Evolutionary conservation across 2,329 filamentous ascomycete genomes (phyloP).

Genomic region (Botrytis aclada): DNA sequence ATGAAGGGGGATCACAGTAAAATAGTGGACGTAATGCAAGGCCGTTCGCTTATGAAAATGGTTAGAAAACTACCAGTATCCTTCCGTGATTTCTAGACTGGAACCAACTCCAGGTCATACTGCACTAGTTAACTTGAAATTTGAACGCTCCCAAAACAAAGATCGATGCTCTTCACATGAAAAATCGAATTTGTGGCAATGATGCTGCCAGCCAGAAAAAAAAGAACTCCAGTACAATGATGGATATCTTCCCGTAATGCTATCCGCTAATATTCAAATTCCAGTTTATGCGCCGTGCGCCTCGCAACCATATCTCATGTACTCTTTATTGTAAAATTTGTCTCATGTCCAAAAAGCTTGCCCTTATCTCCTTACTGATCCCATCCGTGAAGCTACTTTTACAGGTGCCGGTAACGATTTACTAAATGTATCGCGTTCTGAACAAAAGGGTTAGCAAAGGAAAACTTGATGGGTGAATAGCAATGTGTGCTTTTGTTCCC

Average conservation of each 20-base stretch:
- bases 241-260: slow-evolving; percentile 17
- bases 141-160: neutral
- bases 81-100: neutral
- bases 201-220: neutral
- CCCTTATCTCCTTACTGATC: slow-evolving; percentile 36
- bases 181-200: neutral
- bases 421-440: slow-evolving; percentile 36
- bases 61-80: neutral
- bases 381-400: slow-evolving; percentile 37
- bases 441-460: neutral
- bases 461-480: neutral
- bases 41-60: neutral
- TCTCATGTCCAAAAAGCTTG: slow-evolving; percentile 8
- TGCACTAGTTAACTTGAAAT: neutral
- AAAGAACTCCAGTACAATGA: neutral
- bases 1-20: neutral
- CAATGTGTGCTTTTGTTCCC: too few relatives aligned
- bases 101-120: neutral
- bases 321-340: neutral
- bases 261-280: slow-evolving; percentile 15
- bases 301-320: slow-evolving; percentile 2
- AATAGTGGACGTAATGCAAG: neutral
- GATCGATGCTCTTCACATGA: neutral
- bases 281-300: slow-evolving; percentile 15
- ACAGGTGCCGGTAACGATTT: slow-evolving; percentile 38